phyloP scores from a whole-genome alignment of 129 eudicot genomes.

The Glebionis coronaria region DNA sequence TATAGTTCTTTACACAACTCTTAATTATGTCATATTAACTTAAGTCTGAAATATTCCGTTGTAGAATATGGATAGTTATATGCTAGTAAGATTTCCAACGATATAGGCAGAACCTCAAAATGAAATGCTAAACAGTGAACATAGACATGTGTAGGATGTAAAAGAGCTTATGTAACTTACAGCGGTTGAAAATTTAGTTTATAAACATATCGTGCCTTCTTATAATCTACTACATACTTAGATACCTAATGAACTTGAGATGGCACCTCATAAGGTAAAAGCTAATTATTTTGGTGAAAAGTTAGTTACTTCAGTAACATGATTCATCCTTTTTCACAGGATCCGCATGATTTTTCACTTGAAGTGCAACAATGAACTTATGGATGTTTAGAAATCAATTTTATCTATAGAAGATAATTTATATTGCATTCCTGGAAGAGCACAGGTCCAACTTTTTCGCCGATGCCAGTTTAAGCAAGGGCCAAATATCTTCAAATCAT shows the following conservation, averaged over 20 bases:
- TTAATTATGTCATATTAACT: no score
- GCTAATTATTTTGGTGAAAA: slow-evolving; percentile 1
- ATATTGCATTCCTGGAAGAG: slow-evolving; percentile 37
- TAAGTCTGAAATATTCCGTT: no score
- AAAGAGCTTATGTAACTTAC: not conserved
- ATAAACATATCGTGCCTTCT: not conserved
- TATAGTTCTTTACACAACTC: no score
- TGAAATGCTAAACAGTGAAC: not conserved
- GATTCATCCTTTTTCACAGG: slow-evolving; percentile 42
- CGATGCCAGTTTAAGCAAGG: slow-evolving; percentile 37
- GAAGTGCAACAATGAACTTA: slow-evolving; percentile 33
- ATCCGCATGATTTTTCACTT: slow-evolving; percentile 37
- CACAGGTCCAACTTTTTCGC: slow-evolving; percentile 37
- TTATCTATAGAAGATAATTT: slow-evolving; percentile 50
- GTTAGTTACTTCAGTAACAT: slow-evolving; percentile 11
- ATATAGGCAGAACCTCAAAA: not conserved
- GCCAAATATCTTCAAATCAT: slow-evolving; percentile 31
- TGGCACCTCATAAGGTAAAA: slow-evolving; percentile 3
- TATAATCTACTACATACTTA: slow-evolving; percentile 14
- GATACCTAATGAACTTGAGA: slow-evolving; percentile 5
- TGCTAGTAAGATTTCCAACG: slow-evolving; percentile 9
- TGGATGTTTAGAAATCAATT: slow-evolving; percentile 46
- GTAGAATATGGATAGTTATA: no score
- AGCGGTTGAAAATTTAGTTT: not conserved
- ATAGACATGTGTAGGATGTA: not conserved